Evolutionary conservation across 768 basidiomycete genomes (phyloP), one percentile per base, ranked within the genome.

Genomic region (Trametes coccinea): DNA sequence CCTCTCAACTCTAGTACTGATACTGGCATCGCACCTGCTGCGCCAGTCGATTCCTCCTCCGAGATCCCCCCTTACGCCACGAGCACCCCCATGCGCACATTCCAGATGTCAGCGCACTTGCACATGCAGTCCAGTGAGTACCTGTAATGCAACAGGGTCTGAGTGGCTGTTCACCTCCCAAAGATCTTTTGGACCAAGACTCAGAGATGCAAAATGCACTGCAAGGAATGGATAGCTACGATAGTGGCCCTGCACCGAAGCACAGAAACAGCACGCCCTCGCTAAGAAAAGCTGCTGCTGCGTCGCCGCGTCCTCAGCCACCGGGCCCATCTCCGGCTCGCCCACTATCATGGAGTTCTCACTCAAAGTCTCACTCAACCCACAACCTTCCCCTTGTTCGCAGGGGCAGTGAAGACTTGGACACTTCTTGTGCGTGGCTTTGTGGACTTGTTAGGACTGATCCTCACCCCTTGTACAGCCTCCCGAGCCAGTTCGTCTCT

Each of bases 151-250:
- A 5, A 5, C 33, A 6, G 53, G 45, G 45, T 29, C 52, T 61
- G 27, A 66, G 47, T 37, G 33, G 41, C n/a, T 5, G 2, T 37
- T 56, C 67, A 47, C 56, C 58, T 59, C 39, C 11, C 48, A 44
- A 11, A 90, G 88, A 90, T 74, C 76, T 89, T 14, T 71, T 90
- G 58, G 87, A 89, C 22, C 80, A 83, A 57, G 85, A 90, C 66
- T 86, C 87, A 2, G 87, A 87, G 66, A 90, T 90, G 89, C 85
- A 84, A 56, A 79, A 81, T 54, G 83, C 78, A 9, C 82, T 90
- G 67, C 78, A 81, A 31, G 82, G 77, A 22, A 68, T 84, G 59
- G 81, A 84, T 55, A 84, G 79, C 66, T 84, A 77, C 63, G 84
- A 83, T 40, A 78, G 71, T 40, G 78, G 78, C 5, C 64, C 67